phyloP scores from a whole-genome alignment of 1,139 yeast species.

The Yamadazyma sp. region DNA sequence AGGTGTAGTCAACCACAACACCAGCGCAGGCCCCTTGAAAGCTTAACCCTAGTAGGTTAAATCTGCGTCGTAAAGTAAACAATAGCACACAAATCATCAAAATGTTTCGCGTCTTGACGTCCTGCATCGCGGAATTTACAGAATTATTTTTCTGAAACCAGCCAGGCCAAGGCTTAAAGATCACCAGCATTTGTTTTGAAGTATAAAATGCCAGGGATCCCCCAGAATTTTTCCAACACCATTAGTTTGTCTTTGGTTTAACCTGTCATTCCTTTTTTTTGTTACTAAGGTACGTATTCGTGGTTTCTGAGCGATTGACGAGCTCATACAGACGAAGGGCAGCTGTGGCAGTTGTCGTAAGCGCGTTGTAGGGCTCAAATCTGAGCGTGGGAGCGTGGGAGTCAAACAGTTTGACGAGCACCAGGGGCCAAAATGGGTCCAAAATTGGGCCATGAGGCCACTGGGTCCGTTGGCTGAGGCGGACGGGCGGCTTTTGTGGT shows the following conservation, averaged over 20 bases:
- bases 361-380: too few relatives aligned
- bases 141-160: conserved; percentile 1
- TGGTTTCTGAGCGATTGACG: not conserved
- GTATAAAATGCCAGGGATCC: conserved; percentile 4
- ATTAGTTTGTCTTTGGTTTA: conserved; percentile 16
- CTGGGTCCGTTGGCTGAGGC: too few relatives aligned
- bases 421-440: too few relatives aligned
- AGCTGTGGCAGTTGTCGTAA: too few relatives aligned
- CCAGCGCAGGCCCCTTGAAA: not conserved
- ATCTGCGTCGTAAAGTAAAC: not conserved
- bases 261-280: conserved; percentile 20
- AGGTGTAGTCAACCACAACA: not conserved
- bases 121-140: not conserved
- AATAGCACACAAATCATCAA: not conserved
- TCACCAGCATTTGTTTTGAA: not conserved
- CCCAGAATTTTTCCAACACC: conserved; percentile 3
- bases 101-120: too few relatives aligned
- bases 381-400: too few relatives aligned
- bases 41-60: not conserved
- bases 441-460: too few relatives aligned
- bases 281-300: conserved; percentile 1
- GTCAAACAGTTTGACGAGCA: too few relatives aligned
- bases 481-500: too few relatives aligned
- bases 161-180: conserved; percentile 1
- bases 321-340: too few relatives aligned